Evolutionary conservation across 768 basidiomycete genomes (phyloP), one percentile per base, ranked within the genome.

Genomic region (Pisolithus orientalis): DNA sequence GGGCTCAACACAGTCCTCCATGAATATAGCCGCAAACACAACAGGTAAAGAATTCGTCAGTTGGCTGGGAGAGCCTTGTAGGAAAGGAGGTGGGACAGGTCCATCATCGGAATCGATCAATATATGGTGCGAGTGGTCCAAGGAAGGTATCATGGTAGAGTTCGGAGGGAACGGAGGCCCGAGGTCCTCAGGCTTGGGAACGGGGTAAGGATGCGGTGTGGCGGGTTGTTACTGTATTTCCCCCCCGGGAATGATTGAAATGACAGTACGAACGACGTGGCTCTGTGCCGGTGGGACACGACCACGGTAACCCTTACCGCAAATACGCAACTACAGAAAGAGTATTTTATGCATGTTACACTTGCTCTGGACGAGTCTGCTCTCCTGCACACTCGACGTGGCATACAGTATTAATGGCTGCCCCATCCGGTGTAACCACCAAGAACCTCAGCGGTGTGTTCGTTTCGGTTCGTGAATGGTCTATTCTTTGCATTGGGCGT

Each of bases 41-140:
- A 81, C 80, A 10, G 94, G 92, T 2, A 84, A 85, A 61, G 83
- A 91, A 0, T 83, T 98, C 54, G 87, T 96, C 8, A 60, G 68
- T 27, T 65, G 67, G 43, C 65, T 96, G 43, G 93, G 93, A 9
- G 94, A 97, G 68, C 94, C 94, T 6, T 81, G 81, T 62, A 77
- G 90, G 55, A 98, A 96, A 65, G 94, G 94, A 6, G 93, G 94
- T 21, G 94, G 94, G 1, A 73, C 82, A 8, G 90, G 90, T 1
- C 90, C 90, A 11, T 86, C 85, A 21, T 81, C 83, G 2, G 88
- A 89, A 38, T 90, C 87, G 31, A 88, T 95, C 58, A 85, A 85
- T 28, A 91, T 95, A 58, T 96, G 92, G 90, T 88, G 92, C 57
- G 92, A 96, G 68, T 96, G 93, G 94, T 76, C 82, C 27, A 78